These are phyloP conservation scores for Kalmusia sp. DNA, from an alignment of 2,329 filamentous ascomycete species.

Conservation along the genomic window DNA sequence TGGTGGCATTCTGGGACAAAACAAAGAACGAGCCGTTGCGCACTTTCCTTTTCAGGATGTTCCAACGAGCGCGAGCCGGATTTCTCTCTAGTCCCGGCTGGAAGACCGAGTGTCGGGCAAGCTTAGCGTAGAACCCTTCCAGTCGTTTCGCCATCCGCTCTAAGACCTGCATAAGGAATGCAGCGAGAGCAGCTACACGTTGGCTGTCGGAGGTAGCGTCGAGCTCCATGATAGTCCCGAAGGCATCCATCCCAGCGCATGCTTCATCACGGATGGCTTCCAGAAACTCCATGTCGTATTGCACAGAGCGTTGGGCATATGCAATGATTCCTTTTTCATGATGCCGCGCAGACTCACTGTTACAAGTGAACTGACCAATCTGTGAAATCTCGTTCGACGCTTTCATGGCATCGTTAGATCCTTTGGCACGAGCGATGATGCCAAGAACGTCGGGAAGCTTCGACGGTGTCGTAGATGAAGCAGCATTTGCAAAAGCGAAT, in stretches of 20 bases:
- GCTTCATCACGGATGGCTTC: constrained; percentile 62
- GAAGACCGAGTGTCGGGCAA: constrained; percentile 59
- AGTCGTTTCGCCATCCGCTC: constrained; percentile 62
- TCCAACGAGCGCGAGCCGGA: constrained; percentile 61
- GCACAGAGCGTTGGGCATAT: constrained; percentile 58
- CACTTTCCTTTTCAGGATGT: constrained; percentile 57
- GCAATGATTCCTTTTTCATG: constrained; percentile 61
- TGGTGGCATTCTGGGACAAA: constrained; percentile 45
- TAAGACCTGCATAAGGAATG: constrained; percentile 60
- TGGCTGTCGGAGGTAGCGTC: constrained; percentile 49
- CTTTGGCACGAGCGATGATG: constrained; percentile 53
- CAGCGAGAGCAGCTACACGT: constrained; percentile 47
- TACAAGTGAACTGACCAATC: constrained; percentile 58
- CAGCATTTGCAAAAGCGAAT: constrained; percentile 32
- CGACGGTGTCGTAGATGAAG: constrained; percentile 25
- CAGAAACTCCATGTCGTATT: constrained; percentile 61
- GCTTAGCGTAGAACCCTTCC: constrained; percentile 60
- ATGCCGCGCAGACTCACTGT: constrained; percentile 56
- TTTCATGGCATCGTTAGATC: constrained; percentile 54
- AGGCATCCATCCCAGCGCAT: constrained; percentile 62
- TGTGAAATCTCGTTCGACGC: constrained; percentile 59
- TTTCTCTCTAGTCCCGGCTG: constrained; percentile 61
- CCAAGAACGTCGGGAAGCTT: constrained; percentile 56
- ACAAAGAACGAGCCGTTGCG: constrained; percentile 62
- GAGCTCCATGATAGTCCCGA: constrained; percentile 53